Conservation (phyloP, 805 yeast species). For the Yarrowia keelungensis region DNA sequence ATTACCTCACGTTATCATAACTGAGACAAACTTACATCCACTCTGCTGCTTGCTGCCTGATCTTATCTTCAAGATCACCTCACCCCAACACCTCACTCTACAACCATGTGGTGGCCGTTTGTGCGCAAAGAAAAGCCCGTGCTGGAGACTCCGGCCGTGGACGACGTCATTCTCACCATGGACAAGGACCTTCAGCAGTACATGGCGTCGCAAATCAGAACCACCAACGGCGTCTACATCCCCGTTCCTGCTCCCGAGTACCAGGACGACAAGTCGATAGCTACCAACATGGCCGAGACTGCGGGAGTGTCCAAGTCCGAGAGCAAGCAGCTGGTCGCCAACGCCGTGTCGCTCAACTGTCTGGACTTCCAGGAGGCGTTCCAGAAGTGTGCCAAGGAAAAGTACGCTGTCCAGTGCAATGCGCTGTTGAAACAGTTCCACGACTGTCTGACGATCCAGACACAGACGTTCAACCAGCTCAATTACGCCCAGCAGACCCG, state of each 20-base stretch:
- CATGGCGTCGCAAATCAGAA: slow-evolving; percentile 2
- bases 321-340: slow-evolving; percentile 17
- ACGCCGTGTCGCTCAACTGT: slow-evolving; percentile 32
- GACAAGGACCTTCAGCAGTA: slow-evolving; percentile 34
- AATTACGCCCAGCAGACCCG: slow-evolving; percentile 22
- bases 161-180: slow-evolving; percentile 14
- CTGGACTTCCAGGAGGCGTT: slow-evolving; percentile 33
- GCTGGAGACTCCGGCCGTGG: slow-evolving; percentile 5
- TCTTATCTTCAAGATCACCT: neutral
- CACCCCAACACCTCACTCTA: neutral
- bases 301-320: slow-evolving; percentile 22
- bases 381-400: slow-evolving; percentile 6
- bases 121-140: neutral
- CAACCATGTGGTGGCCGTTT: slow-evolving; percentile 29
- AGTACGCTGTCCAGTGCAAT: slow-evolving; percentile 28
- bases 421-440: slow-evolving; percentile 21
- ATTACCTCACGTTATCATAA: too few relatives aligned
- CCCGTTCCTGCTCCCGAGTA: slow-evolving; percentile 25
- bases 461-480: slow-evolving; percentile 30
- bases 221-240: slow-evolving; percentile 13
- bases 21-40: too few relatives aligned
- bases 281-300: slow-evolving; percentile 23
- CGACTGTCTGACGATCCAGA: slow-evolving; percentile 28
- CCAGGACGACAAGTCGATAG: slow-evolving; percentile 26
- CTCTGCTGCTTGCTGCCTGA: too few relatives aligned